Conservation (phyloP, 2,329 filamentous ascomycete genomes). For the Escovopsis sp. region DNA sequence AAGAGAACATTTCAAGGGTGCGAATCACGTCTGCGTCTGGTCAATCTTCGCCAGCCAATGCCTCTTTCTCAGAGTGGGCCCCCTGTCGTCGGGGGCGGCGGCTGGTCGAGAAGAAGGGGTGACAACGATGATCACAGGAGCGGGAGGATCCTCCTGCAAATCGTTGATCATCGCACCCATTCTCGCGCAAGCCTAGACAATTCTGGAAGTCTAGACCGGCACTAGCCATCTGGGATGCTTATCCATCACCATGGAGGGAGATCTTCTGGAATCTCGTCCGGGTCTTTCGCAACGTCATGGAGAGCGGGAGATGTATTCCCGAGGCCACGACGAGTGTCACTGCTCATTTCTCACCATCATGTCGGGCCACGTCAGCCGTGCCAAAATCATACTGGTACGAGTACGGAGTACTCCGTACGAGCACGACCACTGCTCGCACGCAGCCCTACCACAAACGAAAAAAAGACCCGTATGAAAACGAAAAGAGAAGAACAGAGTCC, state of each 20-base stretch:
- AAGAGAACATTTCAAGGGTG: no score
- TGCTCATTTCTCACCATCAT: no score
- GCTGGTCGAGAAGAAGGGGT: neutral
- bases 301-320: neutral
- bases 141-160: constrained; percentile 8
- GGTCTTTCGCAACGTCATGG: neutral
- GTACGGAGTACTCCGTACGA: no score
- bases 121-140: neutral
- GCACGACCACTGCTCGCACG: no score
- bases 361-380: no score
- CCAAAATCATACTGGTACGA: no score
- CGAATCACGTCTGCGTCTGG: no score
- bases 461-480: no score
- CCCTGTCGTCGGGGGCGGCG: neutral
- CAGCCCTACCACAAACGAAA: no score
- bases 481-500: no score
- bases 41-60: no score
- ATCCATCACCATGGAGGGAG: constrained; percentile 4
- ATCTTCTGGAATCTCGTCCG: constrained; percentile 4
- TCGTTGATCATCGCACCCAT: constrained; percentile 6
- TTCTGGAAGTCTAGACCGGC: constrained; percentile 7
- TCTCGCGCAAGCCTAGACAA: constrained; percentile 3
- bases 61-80: neutral
- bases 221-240: constrained; percentile 3
- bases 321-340: no score